Evolutionary conservation across 495 filamentous ascomycete species (phyloP).

Genomic region (Trichoderma erinaceum): DNA sequence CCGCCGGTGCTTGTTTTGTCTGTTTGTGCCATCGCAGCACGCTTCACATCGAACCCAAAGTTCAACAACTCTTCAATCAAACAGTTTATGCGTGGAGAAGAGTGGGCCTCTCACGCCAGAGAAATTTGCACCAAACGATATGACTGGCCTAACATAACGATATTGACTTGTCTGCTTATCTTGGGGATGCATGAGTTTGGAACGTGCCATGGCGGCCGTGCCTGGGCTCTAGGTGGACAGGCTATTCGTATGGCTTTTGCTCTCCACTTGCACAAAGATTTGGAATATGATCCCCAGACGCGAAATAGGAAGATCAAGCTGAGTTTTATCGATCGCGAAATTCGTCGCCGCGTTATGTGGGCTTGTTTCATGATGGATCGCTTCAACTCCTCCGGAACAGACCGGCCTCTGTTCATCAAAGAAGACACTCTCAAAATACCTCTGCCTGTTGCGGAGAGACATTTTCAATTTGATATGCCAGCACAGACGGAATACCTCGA

Average conservation of each 20-base stretch:
- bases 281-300: slow-evolving; percentile 75
- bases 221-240: slow-evolving; percentile 92
- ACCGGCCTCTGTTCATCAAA: slow-evolving; percentile 84
- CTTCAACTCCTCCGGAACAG: slow-evolving; percentile 93
- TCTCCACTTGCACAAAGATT: slow-evolving; percentile 85
- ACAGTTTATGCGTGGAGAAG: slow-evolving; percentile 77
- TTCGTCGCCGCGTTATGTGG: slow-evolving; percentile 93
- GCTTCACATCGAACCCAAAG: slow-evolving; percentile 92
- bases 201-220: slow-evolving; percentile 90
- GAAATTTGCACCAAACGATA: slow-evolving; percentile 80
- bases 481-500: slow-evolving; percentile 80
- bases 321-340: slow-evolving; percentile 88
- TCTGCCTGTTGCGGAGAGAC: slow-evolving; percentile 81
- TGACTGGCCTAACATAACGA: slow-evolving; percentile 93
- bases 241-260: slow-evolving; percentile 96
- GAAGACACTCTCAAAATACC: slow-evolving; percentile 86
- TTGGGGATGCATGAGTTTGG: slow-evolving; percentile 93
- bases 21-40: slow-evolving; percentile 85
- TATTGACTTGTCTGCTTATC: slow-evolving; percentile 79
- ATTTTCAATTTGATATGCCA: slow-evolving; percentile 86
- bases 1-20: slow-evolving; percentile 87
- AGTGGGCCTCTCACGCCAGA: slow-evolving; percentile 79
- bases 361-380: slow-evolving; percentile 95
- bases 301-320: slow-evolving; percentile 63
- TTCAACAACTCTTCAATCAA: slow-evolving; percentile 73